Evolutionary conservation across 2,329 filamentous ascomycete genomes (phyloP).

Genomic region (Amauroascus niger): DNA sequence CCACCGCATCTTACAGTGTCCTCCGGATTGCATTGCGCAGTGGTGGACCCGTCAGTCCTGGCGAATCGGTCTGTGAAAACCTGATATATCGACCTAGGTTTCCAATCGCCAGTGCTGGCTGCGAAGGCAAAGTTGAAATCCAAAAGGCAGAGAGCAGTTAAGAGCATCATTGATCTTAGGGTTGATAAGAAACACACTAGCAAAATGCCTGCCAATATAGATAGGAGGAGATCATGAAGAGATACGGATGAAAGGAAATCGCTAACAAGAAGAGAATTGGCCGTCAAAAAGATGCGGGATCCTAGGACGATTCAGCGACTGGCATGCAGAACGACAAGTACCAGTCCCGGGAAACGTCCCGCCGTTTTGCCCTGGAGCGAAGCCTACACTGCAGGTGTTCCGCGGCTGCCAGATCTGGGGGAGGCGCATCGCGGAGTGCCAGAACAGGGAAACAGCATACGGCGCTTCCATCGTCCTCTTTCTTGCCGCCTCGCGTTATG

Average conservation of each 20-base stretch:
- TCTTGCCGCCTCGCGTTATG: too few relatives aligned
- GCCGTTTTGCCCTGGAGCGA: too few relatives aligned
- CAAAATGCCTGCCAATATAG: neutral
- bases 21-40: slow-evolving; percentile 25
- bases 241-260: neutral
- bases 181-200: slow-evolving; percentile 2
- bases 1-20: slow-evolving; percentile 41
- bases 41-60: slow-evolving; percentile 32
- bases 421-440: neutral
- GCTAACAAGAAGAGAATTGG: neutral
- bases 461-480: too few relatives aligned
- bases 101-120: slow-evolving; percentile 30
- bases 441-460: neutral
- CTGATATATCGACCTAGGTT: slow-evolving; percentile 38
- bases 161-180: neutral
- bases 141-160: neutral
- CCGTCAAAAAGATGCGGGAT: neutral
- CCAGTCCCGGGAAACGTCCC: neutral
- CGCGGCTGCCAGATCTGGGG: neutral
- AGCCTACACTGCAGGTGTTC: too few relatives aligned
- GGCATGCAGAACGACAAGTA: neutral
- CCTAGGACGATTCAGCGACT: neutral
- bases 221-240: neutral
- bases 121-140: slow-evolving; percentile 11
- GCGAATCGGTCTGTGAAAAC: slow-evolving; percentile 41